A percentile compares a stretch with the other conserved stretches of the same genome.
phyloP scores from a whole-genome alignment of 2,329 filamentous ascomycete genomes.

The Didymella segeticola region DNA sequence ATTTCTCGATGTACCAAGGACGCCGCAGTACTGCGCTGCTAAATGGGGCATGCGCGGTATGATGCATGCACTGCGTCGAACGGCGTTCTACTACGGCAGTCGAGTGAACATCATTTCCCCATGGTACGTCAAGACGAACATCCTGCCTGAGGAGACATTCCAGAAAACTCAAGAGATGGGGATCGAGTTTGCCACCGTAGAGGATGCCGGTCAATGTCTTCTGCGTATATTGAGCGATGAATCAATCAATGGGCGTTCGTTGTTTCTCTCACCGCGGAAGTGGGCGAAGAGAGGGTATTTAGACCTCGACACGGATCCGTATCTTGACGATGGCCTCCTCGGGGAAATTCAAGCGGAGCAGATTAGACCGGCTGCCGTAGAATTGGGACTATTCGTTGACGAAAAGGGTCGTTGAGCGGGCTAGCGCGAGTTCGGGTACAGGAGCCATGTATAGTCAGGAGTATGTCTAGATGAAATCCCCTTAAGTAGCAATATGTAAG shows the following conservation, averaged over 20 bases:
- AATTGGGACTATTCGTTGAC: conserved; percentile 1
- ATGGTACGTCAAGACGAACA: conserved; percentile 18
- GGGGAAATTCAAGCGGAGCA: conserved; percentile 17
- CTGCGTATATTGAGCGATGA: conserved; percentile 10
- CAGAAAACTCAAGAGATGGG: conserved; percentile 3
- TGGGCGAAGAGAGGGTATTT: conserved; percentile 17
- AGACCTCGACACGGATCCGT: conserved; percentile 15
- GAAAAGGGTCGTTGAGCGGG: not conserved
- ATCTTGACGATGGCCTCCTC: conserved; percentile 3
- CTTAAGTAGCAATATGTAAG: no score
- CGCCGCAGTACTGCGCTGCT: conserved; percentile 11
- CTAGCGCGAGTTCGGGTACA: not conserved
- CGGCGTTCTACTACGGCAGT: conserved; percentile 6
- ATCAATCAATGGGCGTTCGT: conserved; percentile 6
- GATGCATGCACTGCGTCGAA: conserved; percentile 14
- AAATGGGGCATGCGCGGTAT: conserved; percentile 21
- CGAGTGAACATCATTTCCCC: conserved; percentile 15
- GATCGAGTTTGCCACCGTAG: conserved; percentile 11
- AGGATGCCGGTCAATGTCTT: conserved; percentile 13
- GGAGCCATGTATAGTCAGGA: no score
- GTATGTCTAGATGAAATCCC: no score
- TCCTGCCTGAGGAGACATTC: conserved; percentile 11
- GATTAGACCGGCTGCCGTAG: not conserved
- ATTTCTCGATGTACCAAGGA: conserved; percentile 14
- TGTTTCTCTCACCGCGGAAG: conserved; percentile 13